Conservation (phyloP, 345 rosid genomes). For the Cardiospermum halicacabum region DNA sequence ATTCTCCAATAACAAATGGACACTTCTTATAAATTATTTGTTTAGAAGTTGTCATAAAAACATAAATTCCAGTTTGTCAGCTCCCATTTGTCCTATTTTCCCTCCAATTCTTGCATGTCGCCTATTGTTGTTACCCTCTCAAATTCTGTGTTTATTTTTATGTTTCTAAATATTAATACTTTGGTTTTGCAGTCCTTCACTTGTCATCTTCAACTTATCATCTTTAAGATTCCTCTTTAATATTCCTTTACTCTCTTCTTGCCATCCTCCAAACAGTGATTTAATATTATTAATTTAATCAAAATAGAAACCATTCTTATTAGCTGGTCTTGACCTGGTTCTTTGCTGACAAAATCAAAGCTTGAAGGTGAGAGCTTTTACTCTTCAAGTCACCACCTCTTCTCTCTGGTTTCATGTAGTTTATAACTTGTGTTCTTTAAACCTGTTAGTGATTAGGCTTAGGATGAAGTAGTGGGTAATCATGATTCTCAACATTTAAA, state of each 20-base stretch:
- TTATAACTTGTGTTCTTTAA: not conserved
- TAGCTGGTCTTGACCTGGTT: not conserved
- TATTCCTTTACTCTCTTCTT: conserved; percentile 4
- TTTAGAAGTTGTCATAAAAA: too few species aligned
- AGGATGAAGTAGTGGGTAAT: too few species aligned
- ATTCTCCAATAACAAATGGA: too few species aligned
- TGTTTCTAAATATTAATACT: not conserved
- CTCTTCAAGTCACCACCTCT: not conserved
- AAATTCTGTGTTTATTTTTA: conserved; percentile 17
- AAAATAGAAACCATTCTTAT: not conserved
- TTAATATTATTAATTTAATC: not conserved
- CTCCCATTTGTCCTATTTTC: conserved; percentile 20
- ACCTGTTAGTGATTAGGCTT: too few species aligned
- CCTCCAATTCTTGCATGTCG: conserved; percentile 13
- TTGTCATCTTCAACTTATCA: conserved; percentile 11
- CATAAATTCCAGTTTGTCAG: conserved; percentile 25
- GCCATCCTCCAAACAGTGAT: not conserved
- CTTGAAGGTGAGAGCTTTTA: conserved; percentile 3
- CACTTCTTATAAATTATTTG: too few species aligned
- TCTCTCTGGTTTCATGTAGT: not conserved
- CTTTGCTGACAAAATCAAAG: not conserved
- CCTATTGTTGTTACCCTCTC: conserved; percentile 28
- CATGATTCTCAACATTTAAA: too few species aligned
- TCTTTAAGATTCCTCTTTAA: conserved; percentile 17
- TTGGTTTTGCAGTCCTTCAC: conserved; percentile 15